Base-by-base conservation (phyloP, 2,329 filamentous ascomycete species). In the Fusarium denticulatum region DNA sequence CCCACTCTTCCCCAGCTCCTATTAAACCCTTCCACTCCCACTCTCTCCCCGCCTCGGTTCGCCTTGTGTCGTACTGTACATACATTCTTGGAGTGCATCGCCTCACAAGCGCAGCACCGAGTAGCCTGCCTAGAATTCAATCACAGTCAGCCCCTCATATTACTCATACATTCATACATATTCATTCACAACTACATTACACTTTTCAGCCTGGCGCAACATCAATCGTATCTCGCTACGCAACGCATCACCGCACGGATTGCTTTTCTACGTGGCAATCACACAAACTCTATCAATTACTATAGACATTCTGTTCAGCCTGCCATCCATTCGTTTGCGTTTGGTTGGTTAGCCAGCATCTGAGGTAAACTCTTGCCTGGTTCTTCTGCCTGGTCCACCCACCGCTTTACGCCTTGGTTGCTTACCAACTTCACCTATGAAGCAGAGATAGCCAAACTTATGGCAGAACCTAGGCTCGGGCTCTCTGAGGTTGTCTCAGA, bases 391-490 rank as follows among this genome's bases (percentile, higher is more conserved):
- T 64, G 45, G 50, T 69, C 52, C 52, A 46, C 52, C 58, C 69
- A 69, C 61, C 72, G 58, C 70, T 67, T 64, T 63, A 58, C 62
- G 46, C 45, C 58, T 58, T 67, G 55, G 64, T 73, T 77, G 75
- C 76, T 77, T 77, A 78, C 76, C 75, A 76, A 69, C 64, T 60
- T 62, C 69, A 49, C 57, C 76, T 80, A 79, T 78, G 76, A 74
- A 74, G 76, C 74, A 79, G 78, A 73, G 73, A 77, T 67, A 66
- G 62, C 65, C 69, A 73, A 67, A 59, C 76, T 75, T 52, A 89
- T 89, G 87, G 83, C 82, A 76, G 86, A 88, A 72, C 80, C 82
- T 72, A 85, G 81, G 74, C 74, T 79, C 65, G 81, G 79, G 77
- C 76, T 79, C 73, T 83, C 82, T 47, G 80, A 82, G 69, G 81